These are phyloP conservation scores for Rhododendron simsii DNA, from an alignment of 148 eudicot species.

Conservation along the genomic window DNA sequence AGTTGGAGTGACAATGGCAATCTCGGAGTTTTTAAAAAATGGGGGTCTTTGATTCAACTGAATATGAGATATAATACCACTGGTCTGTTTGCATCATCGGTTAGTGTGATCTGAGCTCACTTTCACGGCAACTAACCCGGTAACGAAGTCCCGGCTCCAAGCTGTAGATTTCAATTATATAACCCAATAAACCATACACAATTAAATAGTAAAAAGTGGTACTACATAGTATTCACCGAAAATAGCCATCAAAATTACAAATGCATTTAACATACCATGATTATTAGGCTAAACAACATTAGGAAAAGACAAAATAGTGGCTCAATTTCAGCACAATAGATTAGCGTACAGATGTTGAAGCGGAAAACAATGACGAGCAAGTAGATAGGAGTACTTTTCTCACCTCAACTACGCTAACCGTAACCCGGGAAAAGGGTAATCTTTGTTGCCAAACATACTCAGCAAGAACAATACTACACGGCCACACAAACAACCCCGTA, in stretches of 20 bases:
- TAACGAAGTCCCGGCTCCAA: conserved; percentile 95
- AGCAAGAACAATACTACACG: too few relatives aligned
- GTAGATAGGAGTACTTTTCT: not conserved
- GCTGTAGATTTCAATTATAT: conserved; percentile 30
- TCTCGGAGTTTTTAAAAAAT: too few relatives aligned
- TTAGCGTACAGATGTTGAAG: not conserved
- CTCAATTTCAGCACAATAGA: not conserved
- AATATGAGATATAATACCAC: conserved; percentile 39
- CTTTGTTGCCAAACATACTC: too few relatives aligned
- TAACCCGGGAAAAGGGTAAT: conserved; percentile 51
- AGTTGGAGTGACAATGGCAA: too few relatives aligned
- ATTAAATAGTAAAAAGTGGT: not conserved
- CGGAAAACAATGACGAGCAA: not conserved
- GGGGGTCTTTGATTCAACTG: too few relatives aligned
- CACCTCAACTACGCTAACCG: conserved; percentile 59
- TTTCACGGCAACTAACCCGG: conserved; percentile 88
- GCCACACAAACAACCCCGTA: conserved; percentile 90
- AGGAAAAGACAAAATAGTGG: too few relatives aligned
- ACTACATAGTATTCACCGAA: not conserved
- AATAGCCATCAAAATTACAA: too few relatives aligned
- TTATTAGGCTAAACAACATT: too few relatives aligned
- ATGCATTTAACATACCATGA: not conserved
- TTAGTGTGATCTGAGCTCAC: conserved; percentile 78
- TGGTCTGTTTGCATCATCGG: conserved; percentile 52
- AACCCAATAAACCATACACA: not conserved